Conservation (phyloP, 176 grass and related monocot genomes). For the Oryza punctata region DNA sequence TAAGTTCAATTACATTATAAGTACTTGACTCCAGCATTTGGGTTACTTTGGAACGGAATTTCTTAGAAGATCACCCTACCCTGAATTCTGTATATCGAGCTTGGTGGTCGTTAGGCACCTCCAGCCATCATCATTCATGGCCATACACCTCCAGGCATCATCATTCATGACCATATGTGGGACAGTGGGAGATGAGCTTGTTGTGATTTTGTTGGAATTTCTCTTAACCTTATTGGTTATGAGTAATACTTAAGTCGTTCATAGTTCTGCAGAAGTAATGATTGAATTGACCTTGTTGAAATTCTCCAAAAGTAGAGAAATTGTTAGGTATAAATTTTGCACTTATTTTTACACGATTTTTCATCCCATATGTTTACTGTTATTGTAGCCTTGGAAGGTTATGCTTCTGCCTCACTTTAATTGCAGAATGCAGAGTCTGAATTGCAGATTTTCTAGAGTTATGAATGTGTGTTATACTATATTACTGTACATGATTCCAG, state of each 20-base stretch:
- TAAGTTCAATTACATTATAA: background rate
- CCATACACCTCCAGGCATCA: background rate
- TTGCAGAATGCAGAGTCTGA: background rate
- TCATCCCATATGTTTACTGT: background rate
- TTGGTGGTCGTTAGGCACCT: background rate
- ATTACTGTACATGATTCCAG: background rate
- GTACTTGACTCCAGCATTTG: background rate
- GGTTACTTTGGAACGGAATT: too few relatives aligned
- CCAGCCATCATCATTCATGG: background rate
- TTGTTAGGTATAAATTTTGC: background rate
- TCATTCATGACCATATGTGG: background rate
- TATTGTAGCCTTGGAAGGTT: background rate
- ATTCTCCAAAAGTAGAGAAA: background rate
- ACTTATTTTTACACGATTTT: background rate
- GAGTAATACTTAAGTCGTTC: background rate
- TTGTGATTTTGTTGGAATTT: background rate
- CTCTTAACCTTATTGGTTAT: background rate
- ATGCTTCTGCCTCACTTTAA: background rate
- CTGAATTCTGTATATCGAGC: background rate
- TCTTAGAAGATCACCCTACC: background rate
- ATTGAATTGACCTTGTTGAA: conserved; percentile 9
- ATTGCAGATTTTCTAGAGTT: background rate
- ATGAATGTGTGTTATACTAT: background rate
- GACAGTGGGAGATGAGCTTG: background rate
- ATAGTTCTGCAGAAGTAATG: conserved; percentile 4